Base-by-base conservation (phyloP, 2,329 filamentous ascomycete species). In the Whalleya microplaca region DNA sequence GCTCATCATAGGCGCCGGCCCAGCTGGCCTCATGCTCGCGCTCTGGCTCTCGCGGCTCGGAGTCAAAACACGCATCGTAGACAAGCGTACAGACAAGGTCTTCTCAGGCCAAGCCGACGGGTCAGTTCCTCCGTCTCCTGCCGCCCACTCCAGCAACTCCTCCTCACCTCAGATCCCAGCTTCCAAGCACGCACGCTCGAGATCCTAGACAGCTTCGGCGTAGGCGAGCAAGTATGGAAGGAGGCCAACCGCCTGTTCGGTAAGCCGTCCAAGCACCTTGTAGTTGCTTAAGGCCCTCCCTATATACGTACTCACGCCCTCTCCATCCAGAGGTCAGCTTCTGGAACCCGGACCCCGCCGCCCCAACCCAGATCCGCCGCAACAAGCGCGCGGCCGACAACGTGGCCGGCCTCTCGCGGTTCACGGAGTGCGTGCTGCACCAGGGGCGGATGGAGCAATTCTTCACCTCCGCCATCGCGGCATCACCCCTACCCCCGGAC, bases 191-290 rank as follows among this genome's bases (percentile, higher is more conserved):
- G 87, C 1, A 89, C 85, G 0, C 76, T 90, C 1, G 86, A 92
- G 70, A 89, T 91, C n/a, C 84, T 91, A 53, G 86, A 92, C 64
- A 85, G 83, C 48, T 88, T 92, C 63, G 88, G 84, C 0, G 83
- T 92, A 55, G 85, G 78, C 2, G 82, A 90, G 60, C 75, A 81
- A 3, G 82, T 80, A 1, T 85, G 84, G 82, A 85, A 85, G 46
- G 87, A 90, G 64, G 80, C 83, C 12, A 88, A 88, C 66, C 85
- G 86, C 66, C 83, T 90, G 75, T 76, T 88, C n/a, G 75, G 84
- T 88, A 54, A 70, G 75, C 44, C 50, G 16, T n/a, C 42, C 29
- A n/a, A n/a, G n/a, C n/a, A n/a, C n/a, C n/a, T n/a, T n/a, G n/a
- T n/a, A n/a, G n/a, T n/a, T n/a, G n/a, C n/a, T n/a, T n/a, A n/a